Conservation (phyloP, 192 early-diverging fungal species). For the Coemansia sp. region DNA sequence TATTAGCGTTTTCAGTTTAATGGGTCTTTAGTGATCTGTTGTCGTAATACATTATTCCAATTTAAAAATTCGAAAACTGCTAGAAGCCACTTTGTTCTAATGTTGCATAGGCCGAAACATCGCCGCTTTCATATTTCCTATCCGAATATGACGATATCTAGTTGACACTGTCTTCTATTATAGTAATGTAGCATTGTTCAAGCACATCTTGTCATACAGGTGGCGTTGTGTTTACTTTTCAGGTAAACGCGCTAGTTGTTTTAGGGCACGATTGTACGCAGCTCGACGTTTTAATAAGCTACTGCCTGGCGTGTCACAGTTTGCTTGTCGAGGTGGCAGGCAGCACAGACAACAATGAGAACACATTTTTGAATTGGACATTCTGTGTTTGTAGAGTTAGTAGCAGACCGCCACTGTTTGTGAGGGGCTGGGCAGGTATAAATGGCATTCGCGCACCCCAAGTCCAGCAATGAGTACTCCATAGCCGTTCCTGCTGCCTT, state of each 20-base stretch:
- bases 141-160: background rate
- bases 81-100: background rate
- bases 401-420: background rate
- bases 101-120: background rate
- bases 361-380: background rate
- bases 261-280: slow-evolving; percentile 9
- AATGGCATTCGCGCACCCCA: slow-evolving; percentile 2
- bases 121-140: background rate
- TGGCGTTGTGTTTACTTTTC: slow-evolving; percentile 1
- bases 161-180: background rate
- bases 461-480: background rate
- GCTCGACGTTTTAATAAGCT: background rate
- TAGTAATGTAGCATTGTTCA: background rate
- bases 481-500: background rate
- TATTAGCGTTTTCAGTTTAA: background rate
- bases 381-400: background rate
- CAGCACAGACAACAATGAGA: background rate
- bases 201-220: background rate
- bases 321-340: background rate
- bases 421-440: slow-evolving; percentile 1
- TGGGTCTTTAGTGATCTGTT: background rate
- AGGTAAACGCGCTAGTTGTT: background rate
- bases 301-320: background rate
- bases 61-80: background rate
- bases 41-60: slow-evolving; percentile 10